phyloP scores from a whole-genome alignment of 106 monocot genomes.

The Phalaenopsis equestris region DNA sequence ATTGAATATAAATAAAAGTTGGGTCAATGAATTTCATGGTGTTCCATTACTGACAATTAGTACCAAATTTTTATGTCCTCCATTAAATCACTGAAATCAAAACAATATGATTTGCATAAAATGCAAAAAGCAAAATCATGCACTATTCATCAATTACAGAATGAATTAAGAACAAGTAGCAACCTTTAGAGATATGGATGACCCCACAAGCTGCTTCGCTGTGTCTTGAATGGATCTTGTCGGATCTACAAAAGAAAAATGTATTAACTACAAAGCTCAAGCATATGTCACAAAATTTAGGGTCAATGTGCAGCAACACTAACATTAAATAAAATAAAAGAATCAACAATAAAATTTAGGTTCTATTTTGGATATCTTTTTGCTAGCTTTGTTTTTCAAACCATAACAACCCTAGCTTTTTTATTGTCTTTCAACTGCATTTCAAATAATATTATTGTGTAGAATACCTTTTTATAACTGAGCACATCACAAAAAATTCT shows the following conservation, averaged over 20 bases:
- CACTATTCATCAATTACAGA: not conserved
- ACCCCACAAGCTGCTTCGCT: conserved; percentile 76
- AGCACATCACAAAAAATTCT: too few species aligned
- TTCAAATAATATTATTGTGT: too few species aligned
- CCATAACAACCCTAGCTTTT: too few species aligned
- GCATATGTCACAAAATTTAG: not conserved
- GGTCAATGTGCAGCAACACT: not conserved
- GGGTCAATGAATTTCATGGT: too few species aligned
- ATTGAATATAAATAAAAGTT: too few species aligned
- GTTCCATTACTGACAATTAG: not conserved
- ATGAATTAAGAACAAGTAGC: not conserved
- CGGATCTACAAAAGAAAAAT: conserved; percentile 43
- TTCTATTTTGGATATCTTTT: too few species aligned
- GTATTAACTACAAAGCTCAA: not conserved
- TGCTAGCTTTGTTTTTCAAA: too few species aligned
- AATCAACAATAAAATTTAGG: not conserved
- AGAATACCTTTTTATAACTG: too few species aligned
- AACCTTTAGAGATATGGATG: conserved; percentile 77
- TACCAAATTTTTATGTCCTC: not conserved
- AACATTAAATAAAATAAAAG: not conserved
- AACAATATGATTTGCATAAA: not conserved
- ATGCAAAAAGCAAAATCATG: not conserved
- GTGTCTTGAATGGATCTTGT: conserved; percentile 59
- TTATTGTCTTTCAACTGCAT: too few species aligned
- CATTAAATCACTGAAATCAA: not conserved